Conservation (phyloP, 306 rosid genomes). For the Mucuna pruriens region DNA sequence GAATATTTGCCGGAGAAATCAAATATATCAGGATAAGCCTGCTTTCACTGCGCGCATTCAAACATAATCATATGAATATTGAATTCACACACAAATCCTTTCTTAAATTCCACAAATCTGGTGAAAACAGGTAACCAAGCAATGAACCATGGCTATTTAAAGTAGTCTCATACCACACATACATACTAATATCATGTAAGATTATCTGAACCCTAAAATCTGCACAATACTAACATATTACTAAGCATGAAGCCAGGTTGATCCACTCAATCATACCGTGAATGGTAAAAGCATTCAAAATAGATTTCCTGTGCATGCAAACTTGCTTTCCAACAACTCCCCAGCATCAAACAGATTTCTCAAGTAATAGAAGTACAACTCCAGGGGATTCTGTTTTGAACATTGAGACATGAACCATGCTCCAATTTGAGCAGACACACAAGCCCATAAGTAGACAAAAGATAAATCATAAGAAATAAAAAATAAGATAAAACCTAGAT, state of each 20-base stretch:
- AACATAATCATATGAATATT: background rate
- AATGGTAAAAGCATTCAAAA: constrained; percentile 8
- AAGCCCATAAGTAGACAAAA: background rate
- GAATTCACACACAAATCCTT: background rate
- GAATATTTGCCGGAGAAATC: background rate
- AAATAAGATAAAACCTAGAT: background rate
- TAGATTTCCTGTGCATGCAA: background rate
- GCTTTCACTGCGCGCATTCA: background rate
- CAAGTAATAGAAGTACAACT: background rate
- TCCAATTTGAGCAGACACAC: constrained; percentile 1
- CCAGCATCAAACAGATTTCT: background rate
- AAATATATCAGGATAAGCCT: background rate
- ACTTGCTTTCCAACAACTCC: background rate
- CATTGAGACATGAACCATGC: constrained; percentile 2
- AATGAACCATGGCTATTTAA: background rate
- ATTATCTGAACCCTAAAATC: background rate
- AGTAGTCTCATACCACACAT: background rate
- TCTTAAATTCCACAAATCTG: background rate
- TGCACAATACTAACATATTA: background rate
- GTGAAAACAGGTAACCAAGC: background rate
- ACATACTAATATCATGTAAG: background rate
- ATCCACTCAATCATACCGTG: background rate
- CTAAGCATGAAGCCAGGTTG: background rate
- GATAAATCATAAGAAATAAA: background rate
- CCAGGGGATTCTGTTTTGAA: background rate